A percentile compares a stretch with the other conserved stretches of the same genome.
Evolutionary conservation across 345 rosid species (phyloP).

Genomic region (Arabidopsis suecica): DNA sequence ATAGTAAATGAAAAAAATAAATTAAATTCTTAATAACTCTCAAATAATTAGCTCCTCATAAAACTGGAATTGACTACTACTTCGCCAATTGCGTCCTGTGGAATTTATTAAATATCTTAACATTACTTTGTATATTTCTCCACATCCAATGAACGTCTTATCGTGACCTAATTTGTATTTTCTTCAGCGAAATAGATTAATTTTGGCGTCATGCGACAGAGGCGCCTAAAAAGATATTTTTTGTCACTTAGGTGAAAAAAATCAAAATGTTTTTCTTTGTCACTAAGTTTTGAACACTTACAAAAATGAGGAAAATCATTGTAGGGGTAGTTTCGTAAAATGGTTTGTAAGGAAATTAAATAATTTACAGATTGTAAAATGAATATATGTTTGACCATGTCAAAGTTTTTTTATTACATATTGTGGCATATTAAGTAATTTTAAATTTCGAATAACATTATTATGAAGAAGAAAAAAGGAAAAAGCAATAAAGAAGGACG

Average conservation of each 20-base stretch:
- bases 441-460: background rate
- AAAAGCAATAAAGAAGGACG: constrained; percentile 43
- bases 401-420: background rate
- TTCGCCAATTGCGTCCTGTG: background rate
- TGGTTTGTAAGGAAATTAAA: background rate
- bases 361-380: background rate
- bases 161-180: constrained; percentile 29
- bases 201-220: constrained; percentile 38
- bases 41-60: background rate
- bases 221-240: constrained; percentile 35
- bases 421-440: background rate
- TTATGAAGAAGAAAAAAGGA: background rate
- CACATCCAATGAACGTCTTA: constrained; percentile 20
- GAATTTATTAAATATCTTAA: background rate
- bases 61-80: background rate
- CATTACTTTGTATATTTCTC: background rate
- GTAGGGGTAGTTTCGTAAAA: background rate
- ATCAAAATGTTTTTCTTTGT: constrained; percentile 35
- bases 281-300: constrained; percentile 34
- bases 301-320: constrained; percentile 10
- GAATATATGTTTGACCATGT: background rate
- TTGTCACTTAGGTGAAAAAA: constrained; percentile 36
- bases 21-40: too few species aligned
- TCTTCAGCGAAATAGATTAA: constrained; percentile 12
- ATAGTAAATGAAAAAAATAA: too few species aligned